Evolutionary conservation across 2,329 filamentous ascomycete genomes (phyloP), one percentile per base, ranked within the genome.

Genomic region (Dryadomyces quercus-mongolicae): DNA sequence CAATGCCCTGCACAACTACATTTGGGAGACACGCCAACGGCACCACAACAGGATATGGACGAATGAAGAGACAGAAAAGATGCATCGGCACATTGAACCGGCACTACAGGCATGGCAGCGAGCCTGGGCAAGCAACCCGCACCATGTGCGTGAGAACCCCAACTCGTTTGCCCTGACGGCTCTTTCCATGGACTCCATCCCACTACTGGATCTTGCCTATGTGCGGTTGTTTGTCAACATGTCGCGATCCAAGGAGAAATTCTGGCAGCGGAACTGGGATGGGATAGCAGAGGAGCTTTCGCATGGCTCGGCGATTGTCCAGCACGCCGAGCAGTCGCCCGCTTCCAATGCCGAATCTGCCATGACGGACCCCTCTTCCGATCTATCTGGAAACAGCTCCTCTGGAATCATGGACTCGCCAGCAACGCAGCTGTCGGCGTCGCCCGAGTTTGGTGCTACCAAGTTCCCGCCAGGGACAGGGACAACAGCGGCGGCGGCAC

Each of bases 1-100:
- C 66, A 92, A 95, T 65, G 91, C 93, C 3, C 75, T 97, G 22
- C 93, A 97, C 70, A 96, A 96, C 62, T 96, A 95, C 68, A 96
- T 97, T 47, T 97, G 93, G 93, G 92, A 97, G 69, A 96, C 91
- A 0, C 80, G 92, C 22, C 91, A 95, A 68, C 78, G 90, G 52
- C 91, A 96, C 62, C 85, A 91, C 62, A 90, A 87, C 61, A 85
- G 89, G 58, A 76, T 89, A 50, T 96, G 92, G 92, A 95, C 90
- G 2, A 82, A 85, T 38, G 85, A 92, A 60, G 92, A 97, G 68
- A 95, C 89, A 0, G 91, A 97, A 61, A 89, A 90, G 59, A 95
- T 97, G 90, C 91, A 96, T 66, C 81, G 86, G 1, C 90, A 95
- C 64, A 94, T 97, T 55, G 91, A 96, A 67, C 92, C 92, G 12